Evolutionary conservation across 371 early-diverging fungal species (phyloP).

Genomic region (Massospora cicadina): DNA sequence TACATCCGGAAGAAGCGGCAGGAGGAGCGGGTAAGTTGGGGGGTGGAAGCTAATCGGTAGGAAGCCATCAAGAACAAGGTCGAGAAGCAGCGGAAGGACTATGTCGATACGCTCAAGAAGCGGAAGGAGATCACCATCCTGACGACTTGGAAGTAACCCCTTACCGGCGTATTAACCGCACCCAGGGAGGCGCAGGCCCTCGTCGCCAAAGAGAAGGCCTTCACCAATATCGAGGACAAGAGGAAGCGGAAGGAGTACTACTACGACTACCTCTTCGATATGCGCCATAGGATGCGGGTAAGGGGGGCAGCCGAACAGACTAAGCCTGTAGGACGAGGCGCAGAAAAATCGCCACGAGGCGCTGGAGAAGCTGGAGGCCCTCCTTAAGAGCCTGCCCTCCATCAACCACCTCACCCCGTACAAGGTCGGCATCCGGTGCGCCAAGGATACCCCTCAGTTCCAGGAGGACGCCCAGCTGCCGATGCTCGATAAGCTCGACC

Average conservation of each 20-base stretch:
- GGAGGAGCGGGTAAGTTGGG: not conserved
- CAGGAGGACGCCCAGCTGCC: constrained; percentile 31
- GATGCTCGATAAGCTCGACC: constrained; percentile 61
- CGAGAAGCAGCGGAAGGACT: constrained; percentile 20
- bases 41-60: constrained; percentile 10
- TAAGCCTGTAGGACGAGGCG: constrained; percentile 26
- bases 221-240: constrained; percentile 19
- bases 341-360: constrained; percentile 38
- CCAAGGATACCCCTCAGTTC: constrained; percentile 26
- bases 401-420: constrained; percentile 48
- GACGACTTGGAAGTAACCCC: not conserved
- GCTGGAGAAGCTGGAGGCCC: constrained; percentile 34
- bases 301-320: not conserved
- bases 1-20: constrained; percentile 33
- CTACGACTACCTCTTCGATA: constrained; percentile 15
- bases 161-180: not conserved
- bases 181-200: constrained; percentile 8
- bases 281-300: constrained; percentile 25
- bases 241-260: constrained; percentile 16
- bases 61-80: constrained; percentile 18
- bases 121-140: constrained; percentile 2
- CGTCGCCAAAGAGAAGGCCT: constrained; percentile 18
- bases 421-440: constrained; percentile 38
- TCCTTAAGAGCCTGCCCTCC: constrained; percentile 34
- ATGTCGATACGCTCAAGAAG: constrained; percentile 20